A percentile compares a stretch with the other conserved stretches of the same genome.
These are phyloP conservation scores for Yamadazyma endophytica DNA, from an alignment of 805 yeast species.

Conservation along the genomic window DNA sequence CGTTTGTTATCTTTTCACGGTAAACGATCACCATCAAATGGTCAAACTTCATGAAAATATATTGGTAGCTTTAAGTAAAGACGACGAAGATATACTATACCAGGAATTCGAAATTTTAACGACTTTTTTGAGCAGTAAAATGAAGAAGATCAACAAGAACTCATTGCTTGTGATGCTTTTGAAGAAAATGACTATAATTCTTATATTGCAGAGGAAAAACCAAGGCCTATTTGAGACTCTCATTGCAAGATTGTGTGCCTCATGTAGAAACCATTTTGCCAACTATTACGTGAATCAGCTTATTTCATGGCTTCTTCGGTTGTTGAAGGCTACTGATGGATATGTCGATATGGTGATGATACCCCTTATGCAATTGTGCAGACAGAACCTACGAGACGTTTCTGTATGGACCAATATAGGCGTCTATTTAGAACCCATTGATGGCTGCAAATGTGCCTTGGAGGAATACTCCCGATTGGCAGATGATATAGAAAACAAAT, in stretches of 20 bases:
- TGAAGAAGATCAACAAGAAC: constrained; percentile 36
- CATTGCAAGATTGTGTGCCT: constrained; percentile 16
- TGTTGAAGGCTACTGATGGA: not conserved
- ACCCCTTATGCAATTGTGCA: constrained; percentile 10
- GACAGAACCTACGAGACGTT: constrained; percentile 14
- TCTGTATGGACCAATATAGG: constrained; percentile 20
- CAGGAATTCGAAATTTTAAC: constrained; percentile 28
- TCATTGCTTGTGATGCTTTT: constrained; percentile 34
- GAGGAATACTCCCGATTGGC: constrained; percentile 8
- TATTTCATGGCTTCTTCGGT: constrained; percentile 24
- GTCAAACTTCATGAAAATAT: constrained; percentile 25
- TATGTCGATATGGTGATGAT: constrained; percentile 1
- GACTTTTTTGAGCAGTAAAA: constrained; percentile 23
- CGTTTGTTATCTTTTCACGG: constrained; percentile 30
- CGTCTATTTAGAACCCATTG: constrained; percentile 1
- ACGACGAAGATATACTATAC: constrained; percentile 8
- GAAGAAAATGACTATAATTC: constrained; percentile 15
- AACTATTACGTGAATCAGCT: constrained; percentile 35
- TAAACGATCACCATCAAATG: constrained; percentile 35
- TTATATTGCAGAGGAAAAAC: not conserved
- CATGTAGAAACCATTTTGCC: constrained; percentile 33
- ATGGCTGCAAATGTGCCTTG: constrained; percentile 1
- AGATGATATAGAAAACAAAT: constrained; percentile 5
- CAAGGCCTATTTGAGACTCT: not conserved
- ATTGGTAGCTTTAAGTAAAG: constrained; percentile 9